Evolutionary conservation across 2,329 filamentous ascomycete genomes (phyloP).

Genomic region (Microcyclospora pomicola): DNA sequence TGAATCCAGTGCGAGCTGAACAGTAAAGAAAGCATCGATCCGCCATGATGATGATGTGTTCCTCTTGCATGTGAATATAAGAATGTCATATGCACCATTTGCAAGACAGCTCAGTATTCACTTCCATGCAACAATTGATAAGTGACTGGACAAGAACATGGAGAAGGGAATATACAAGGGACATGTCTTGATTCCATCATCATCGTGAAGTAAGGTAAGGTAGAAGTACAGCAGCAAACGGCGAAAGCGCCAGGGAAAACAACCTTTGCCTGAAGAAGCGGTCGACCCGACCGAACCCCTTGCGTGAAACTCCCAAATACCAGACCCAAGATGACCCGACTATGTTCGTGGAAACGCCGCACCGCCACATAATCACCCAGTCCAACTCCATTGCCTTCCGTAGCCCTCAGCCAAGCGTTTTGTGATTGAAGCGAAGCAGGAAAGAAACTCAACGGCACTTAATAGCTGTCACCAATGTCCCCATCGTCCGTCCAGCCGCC

Average conservation of each 20-base stretch:
- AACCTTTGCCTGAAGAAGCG: background rate
- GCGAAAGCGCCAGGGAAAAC: background rate
- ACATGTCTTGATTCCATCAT: background rate
- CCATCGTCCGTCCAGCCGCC: slow-evolving; percentile 25
- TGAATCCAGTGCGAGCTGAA: no score
- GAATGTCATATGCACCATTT: no score
- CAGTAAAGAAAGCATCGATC: no score
- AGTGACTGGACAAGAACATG: background rate
- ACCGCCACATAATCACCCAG: background rate
- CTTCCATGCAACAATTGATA: no score
- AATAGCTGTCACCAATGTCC: slow-evolving; percentile 22
- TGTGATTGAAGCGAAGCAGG: background rate
- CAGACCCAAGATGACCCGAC: background rate
- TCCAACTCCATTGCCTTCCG: background rate
- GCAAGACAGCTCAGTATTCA: no score
- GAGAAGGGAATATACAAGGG: background rate
- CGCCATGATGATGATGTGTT: no score
- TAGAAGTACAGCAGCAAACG: background rate
- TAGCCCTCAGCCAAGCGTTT: background rate
- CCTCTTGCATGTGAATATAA: no score
- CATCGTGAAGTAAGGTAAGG: background rate
- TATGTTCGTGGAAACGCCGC: background rate
- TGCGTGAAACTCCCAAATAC: background rate
- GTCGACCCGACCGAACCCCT: background rate
- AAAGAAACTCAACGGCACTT: slow-evolving; percentile 4